A percentile compares a stretch with the other conserved stretches of the same genome.
These are phyloP conservation scores for Penicillium pulvis DNA, from an alignment of 495 filamentous ascomycete species.

Conservation along the genomic window DNA sequence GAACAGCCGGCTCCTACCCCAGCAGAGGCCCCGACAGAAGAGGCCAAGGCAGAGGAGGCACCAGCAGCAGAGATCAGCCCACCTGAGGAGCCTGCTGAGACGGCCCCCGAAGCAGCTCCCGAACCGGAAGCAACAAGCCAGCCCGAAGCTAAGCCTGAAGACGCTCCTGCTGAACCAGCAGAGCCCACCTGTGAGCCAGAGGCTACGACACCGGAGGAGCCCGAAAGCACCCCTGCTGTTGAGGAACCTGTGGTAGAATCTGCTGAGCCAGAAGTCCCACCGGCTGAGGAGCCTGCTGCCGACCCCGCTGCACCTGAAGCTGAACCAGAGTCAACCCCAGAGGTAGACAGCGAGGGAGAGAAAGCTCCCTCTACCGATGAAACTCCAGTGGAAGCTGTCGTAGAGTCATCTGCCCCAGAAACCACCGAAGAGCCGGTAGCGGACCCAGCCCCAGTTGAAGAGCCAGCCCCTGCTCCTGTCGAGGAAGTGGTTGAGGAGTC, in stretches of 20 bases:
- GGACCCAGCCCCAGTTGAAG: slow-evolving; percentile 8
- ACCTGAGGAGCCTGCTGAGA: slow-evolving; percentile 10
- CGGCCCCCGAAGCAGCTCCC: slow-evolving; percentile 5
- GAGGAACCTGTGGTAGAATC: slow-evolving; percentile 5
- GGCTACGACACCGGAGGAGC: neutral
- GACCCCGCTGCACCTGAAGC: neutral
- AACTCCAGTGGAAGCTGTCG: neutral
- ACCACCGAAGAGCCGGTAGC: neutral
- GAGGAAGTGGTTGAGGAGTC: slow-evolving; percentile 23
- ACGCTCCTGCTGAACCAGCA: neutral
- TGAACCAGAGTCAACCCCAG: neutral
- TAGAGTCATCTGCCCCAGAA: neutral
- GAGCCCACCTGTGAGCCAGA: slow-evolving; percentile 9
- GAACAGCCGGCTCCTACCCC: neutral
- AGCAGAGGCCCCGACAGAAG: slow-evolving; percentile 3
- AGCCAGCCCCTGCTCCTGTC: neutral
- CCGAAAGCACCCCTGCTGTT: slow-evolving; percentile 1
- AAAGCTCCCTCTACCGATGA: neutral
- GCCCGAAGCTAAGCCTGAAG: neutral
- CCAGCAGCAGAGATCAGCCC: slow-evolving; percentile 4
- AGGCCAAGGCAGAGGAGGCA: slow-evolving; percentile 9
- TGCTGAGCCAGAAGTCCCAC: neutral
- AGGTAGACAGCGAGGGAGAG: neutral
- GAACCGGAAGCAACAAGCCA: neutral
- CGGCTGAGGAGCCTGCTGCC: neutral